Conservation (phyloP, 352 stramenopile genomes). For the Pythium folliculosum region DNA sequence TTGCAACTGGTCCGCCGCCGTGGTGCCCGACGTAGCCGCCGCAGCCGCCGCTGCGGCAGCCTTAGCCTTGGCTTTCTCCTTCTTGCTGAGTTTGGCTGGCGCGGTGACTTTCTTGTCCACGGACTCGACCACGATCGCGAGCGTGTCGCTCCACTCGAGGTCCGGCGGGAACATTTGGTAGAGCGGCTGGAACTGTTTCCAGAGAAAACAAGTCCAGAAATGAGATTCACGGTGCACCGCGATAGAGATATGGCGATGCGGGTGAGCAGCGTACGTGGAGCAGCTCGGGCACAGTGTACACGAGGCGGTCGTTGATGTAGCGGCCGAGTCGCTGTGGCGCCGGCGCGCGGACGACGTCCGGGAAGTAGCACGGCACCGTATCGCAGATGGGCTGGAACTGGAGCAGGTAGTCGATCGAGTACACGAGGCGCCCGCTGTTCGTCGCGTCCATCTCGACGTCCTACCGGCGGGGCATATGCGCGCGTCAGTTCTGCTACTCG, state of each 20-base stretch:
- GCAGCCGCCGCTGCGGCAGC: slow-evolving; percentile 20
- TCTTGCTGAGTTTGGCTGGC: slow-evolving; percentile 29
- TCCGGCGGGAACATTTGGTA: slow-evolving; percentile 66
- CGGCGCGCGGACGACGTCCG: slow-evolving; percentile 48
- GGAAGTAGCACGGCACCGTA: slow-evolving; percentile 37
- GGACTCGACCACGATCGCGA: slow-evolving; percentile 45
- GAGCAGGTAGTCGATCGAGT: slow-evolving; percentile 70
- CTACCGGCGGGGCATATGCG: too few species aligned
- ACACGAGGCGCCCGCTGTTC: slow-evolving; percentile 45
- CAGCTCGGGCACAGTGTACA: slow-evolving; percentile 69
- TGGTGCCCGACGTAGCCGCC: slow-evolving; percentile 17
- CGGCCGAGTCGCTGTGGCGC: slow-evolving; percentile 30
- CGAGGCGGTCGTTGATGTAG: slow-evolving; percentile 48
- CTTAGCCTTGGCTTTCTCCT: slow-evolving; percentile 50
- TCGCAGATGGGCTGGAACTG: slow-evolving; percentile 67
- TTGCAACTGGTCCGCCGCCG: slow-evolving; percentile 35
- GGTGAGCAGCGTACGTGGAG: slow-evolving; percentile 23
- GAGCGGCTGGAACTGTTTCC: slow-evolving; percentile 62
- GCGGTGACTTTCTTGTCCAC: slow-evolving; percentile 51
- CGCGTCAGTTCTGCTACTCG: too few species aligned
- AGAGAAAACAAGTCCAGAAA: background rate
- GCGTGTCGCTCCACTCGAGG: slow-evolving; percentile 64
- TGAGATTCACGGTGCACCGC: background rate
- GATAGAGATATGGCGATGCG: background rate
- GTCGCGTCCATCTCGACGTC: slow-evolving; percentile 16